These are phyloP conservation scores for Saussurea involucrata DNA, from an alignment of 129 eudicot genomes.

Conservation along the genomic window DNA sequence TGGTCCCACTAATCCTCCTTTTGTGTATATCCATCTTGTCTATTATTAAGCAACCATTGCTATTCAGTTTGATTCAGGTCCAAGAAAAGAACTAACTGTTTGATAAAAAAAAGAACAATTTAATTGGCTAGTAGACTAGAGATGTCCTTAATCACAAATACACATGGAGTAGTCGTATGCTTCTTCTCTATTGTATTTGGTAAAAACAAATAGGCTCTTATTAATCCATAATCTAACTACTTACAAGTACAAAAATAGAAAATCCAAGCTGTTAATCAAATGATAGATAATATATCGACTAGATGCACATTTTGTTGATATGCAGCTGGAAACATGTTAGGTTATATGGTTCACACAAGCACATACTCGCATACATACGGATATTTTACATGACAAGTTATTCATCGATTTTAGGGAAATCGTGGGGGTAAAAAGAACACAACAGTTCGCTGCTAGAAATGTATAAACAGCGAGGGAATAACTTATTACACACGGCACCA, in stretches of 20 bases:
- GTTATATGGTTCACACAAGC: neutral
- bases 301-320: neutral
- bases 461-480: neutral
- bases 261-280: too few relatives aligned
- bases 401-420: neutral
- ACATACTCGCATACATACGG: neutral
- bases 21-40: too few relatives aligned
- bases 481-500: conserved; percentile 2
- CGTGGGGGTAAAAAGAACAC: neutral
- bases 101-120: neutral
- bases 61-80: neutral
- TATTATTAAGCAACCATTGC: too few relatives aligned
- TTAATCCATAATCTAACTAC: too few relatives aligned
- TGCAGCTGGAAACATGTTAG: neutral
- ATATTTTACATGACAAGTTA: neutral
- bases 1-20: too few relatives aligned
- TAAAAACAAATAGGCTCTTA: too few relatives aligned
- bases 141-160: neutral
- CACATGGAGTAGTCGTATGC: neutral
- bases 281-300: too few relatives aligned
- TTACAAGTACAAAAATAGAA: too few relatives aligned
- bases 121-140: neutral
- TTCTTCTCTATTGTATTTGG: neutral
- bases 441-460: neutral
- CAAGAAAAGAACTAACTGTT: neutral